phyloP scores from a whole-genome alignment of 106 monocot species.

The Dendrobium chrysotoxum region DNA sequence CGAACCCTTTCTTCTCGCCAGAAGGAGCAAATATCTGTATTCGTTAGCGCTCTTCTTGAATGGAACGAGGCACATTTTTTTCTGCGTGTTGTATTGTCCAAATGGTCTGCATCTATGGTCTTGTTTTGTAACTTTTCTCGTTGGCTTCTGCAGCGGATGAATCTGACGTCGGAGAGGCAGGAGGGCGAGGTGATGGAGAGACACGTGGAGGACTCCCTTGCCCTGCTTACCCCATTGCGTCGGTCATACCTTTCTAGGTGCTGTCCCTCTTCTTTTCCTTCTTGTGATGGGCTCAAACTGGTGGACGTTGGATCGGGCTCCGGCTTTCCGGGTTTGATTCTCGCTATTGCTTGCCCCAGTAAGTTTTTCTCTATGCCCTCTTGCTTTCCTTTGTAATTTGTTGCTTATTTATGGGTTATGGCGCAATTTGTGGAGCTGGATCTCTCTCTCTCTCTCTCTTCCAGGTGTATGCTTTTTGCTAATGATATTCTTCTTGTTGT shows the following conservation, averaged over 20 bases:
- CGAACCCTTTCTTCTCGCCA: slow-evolving; percentile 50
- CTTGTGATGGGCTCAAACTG: slow-evolving; percentile 34
- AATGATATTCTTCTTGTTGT: too few species aligned
- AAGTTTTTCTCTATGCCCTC: neutral
- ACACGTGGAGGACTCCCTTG: slow-evolving; percentile 87
- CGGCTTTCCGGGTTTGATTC: slow-evolving; percentile 77
- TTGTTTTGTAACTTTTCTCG: neutral
- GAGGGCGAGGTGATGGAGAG: slow-evolving; percentile 77
- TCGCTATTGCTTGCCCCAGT: slow-evolving; percentile 84
- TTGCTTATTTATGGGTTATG: neutral
- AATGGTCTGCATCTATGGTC: neutral
- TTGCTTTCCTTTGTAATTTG: neutral
- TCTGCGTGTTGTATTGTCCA: neutral
- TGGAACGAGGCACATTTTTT: slow-evolving; percentile 68
- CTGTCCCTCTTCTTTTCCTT: slow-evolving; percentile 17
- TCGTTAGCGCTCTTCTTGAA: slow-evolving; percentile 66
- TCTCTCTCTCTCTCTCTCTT: neutral
- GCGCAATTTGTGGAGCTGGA: neutral
- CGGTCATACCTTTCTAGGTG: slow-evolving; percentile 41
- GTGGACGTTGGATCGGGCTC: slow-evolving; percentile 91
- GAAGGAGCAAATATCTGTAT: slow-evolving; percentile 64
- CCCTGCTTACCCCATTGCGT: slow-evolving; percentile 50
- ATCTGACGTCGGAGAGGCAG: slow-evolving; percentile 79
- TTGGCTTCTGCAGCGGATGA: slow-evolving; percentile 56
- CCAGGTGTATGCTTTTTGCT: too few species aligned